Percentiles rank a stretch among this genome's conserved stretches.
These are phyloP conservation scores for Drosera spatulata DNA, from an alignment of 179 eudicot genomes.

Conservation along the genomic window DNA sequence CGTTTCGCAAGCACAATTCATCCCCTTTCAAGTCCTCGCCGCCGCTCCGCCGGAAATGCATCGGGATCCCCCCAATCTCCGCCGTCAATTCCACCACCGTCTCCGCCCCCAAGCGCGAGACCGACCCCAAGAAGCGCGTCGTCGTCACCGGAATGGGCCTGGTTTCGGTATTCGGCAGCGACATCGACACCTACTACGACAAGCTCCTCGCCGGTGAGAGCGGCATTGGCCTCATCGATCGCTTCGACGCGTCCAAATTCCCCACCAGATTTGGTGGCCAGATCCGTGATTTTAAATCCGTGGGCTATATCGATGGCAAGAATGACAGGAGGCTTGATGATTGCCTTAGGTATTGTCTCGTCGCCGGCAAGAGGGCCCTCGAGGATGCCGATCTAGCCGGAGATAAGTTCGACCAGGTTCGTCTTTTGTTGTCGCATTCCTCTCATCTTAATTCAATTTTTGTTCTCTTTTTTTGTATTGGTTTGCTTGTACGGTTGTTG, in stretches of 20 bases:
- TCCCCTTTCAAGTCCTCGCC: too few species aligned
- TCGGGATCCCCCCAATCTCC: too few species aligned
- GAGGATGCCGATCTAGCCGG: slow-evolving; percentile 24
- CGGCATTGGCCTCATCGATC: slow-evolving; percentile 21
- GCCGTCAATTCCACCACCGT: too few species aligned
- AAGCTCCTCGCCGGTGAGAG: slow-evolving; percentile 31
- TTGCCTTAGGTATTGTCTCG: slow-evolving; percentile 23
- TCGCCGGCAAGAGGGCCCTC: slow-evolving; percentile 30
- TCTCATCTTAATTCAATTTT: neutral
- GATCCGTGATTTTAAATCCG: slow-evolving; percentile 18
- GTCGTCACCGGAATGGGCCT: slow-evolving; percentile 32
- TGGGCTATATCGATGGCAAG: slow-evolving; percentile 20
- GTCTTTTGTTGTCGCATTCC: neutral
- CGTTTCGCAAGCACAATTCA: too few species aligned
- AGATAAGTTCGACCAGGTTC: slow-evolving; percentile 10
- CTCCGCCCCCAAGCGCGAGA: slow-evolving; percentile 23
- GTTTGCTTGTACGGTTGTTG: too few species aligned
- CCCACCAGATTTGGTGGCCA: slow-evolving; percentile 26
- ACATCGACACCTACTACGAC: slow-evolving; percentile 25
- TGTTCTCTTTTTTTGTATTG: too few species aligned
- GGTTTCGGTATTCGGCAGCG: slow-evolving; percentile 29
- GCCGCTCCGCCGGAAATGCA: too few species aligned
- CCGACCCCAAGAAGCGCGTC: slow-evolving; percentile 28
- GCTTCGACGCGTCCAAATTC: slow-evolving; percentile 20
- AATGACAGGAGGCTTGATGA: slow-evolving; percentile 21